A percentile compares a stretch with the other conserved stretches of the same genome.
phyloP scores from a whole-genome alignment of 108 stramenopile species.

The Skeletonema costatum region DNA sequence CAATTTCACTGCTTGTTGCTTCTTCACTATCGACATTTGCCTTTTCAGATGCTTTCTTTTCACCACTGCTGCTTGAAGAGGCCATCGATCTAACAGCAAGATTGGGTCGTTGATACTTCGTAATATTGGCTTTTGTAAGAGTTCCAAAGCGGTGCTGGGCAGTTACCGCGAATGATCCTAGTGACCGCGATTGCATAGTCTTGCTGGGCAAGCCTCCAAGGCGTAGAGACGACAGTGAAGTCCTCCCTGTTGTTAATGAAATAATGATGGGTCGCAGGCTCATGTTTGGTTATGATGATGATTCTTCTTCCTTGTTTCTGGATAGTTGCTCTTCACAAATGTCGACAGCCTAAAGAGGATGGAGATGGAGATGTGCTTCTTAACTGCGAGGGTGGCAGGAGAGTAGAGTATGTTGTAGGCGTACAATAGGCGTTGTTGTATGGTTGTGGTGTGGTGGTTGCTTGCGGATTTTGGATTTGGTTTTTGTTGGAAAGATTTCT shows the following conservation, averaged over 20 bases:
- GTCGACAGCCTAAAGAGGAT: not conserved
- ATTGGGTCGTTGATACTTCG: not conserved
- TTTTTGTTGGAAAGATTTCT: no score
- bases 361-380: no score
- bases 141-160: not conserved
- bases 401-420: no score
- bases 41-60: slow-evolving; percentile 1
- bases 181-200: not conserved
- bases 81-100: not conserved
- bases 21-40: slow-evolving; percentile 3
- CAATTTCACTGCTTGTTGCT: slow-evolving; percentile 61
- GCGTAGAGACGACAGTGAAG: not conserved
- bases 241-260: not conserved
- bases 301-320: not conserved
- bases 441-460: no score
- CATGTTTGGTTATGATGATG: not conserved
- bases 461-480: no score
- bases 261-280: not conserved
- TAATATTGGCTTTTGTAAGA: not conserved
- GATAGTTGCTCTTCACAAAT: not conserved
- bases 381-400: no score
- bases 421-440: no score
- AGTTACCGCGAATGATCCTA: not conserved
- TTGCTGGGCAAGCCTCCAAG: not conserved
- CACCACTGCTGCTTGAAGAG: not conserved